Base-by-base conservation (phyloP, 257 asterid species). In the Jasminum sambac region DNA sequence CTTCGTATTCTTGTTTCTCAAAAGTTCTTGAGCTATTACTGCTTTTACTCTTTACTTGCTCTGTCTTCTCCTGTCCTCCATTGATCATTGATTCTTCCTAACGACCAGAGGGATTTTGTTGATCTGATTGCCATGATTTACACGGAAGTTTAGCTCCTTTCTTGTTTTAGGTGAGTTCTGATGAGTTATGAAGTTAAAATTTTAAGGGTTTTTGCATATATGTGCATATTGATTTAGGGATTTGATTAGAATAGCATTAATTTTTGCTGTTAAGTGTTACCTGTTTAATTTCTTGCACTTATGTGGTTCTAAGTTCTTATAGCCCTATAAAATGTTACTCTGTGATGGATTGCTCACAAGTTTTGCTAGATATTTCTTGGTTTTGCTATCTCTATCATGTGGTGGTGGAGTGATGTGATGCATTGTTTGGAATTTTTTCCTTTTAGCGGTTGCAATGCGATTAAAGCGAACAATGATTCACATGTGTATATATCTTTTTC, bases 1-100 rank as follows among this genome's bases (percentile, higher is more conserved):
- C 37, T 66, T 79, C 74, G 72, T 81, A 80, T 64, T 70, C 75
- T 73, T 79, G 84, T 79, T 74, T 70, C 77, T 65, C 62, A 26
- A 74, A 64, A 66, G 41, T 34, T 23, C n/a, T 68, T 26, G 39
- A 21, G 66, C 13, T 59, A 57, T 30, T 76, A 44, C 70, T 84
- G 72, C 77, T 72, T 60, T 72, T 67, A 39, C 60, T 64, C 72
- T 73, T 72, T 57, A 25, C 69, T 52, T 67, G 63, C 67, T 21
- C 62, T 25, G 70, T 74, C 72, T 76, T 59, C 36, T 30, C 36
- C 4, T 76, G 67, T 67, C 57, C 64, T 69, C 67, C 43, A 39
- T 65, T 72, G 65, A 44, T 46, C 41, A 17, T 78, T 55, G 60
- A 52, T 66, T 74, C 77, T 75, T 64, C 57, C 59, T 66, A 40